These are phyloP conservation scores for Paramecium sonneborni DNA, from an alignment of 73 alveolate genomes.

Conservation along the genomic window DNA sequence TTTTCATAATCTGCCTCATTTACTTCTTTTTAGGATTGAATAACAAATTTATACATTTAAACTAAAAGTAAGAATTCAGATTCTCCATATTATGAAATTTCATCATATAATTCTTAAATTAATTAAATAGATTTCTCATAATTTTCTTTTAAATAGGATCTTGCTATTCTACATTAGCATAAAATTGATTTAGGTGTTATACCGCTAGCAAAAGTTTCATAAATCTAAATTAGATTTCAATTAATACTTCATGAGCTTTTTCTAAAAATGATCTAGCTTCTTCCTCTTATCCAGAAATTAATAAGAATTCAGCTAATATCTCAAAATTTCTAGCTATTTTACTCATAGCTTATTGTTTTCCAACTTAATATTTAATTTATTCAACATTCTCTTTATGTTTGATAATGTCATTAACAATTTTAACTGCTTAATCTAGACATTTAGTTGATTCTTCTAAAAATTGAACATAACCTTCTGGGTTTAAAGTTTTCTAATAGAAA, in stretches of 20 bases:
- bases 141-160: not conserved
- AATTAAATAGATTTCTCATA: not conserved
- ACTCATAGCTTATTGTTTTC: not conserved
- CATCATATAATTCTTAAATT: not conserved
- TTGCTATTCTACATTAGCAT: constrained; percentile 34
- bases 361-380: not conserved
- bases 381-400: constrained; percentile 5
- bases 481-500: not conserved
- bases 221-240: not conserved
- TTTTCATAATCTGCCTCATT: constrained; percentile 11
- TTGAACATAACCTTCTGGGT: not conserved
- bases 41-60: not conserved
- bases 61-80: not conserved
- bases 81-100: constrained; percentile 1
- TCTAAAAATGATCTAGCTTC: constrained; percentile 26
- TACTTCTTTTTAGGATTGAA: not conserved
- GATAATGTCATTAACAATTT: not conserved
- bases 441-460: not conserved
- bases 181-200: not conserved
- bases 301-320: not conserved
- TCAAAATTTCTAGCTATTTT: constrained; percentile 36
- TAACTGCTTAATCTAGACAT: not conserved
- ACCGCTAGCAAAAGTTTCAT: not conserved
- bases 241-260: constrained; percentile 13
- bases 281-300: constrained; percentile 4